These are phyloP conservation scores for Pseudogymnoascus sp. DNA, from an alignment of 2,329 filamentous ascomycete species.

Conservation along the genomic window DNA sequence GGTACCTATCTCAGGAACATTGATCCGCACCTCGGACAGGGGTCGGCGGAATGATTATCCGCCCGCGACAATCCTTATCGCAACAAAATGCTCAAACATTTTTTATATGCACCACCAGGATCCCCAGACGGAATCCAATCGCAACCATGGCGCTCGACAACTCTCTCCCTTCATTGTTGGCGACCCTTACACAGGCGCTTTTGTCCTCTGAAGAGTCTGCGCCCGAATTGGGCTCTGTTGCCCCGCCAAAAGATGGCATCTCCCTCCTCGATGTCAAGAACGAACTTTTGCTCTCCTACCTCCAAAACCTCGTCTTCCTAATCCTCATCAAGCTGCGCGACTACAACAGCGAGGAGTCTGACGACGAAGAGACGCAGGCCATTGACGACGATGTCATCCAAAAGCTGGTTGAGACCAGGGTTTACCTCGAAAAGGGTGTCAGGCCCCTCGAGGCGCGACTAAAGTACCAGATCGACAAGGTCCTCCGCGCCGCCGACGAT, in stretches of 20 bases:
- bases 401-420: conserved; percentile 83
- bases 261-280: conserved; percentile 94
- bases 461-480: conserved; percentile 94
- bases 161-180: conserved; percentile 43
- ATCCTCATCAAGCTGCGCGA: conserved; percentile 73
- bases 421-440: conserved; percentile 89
- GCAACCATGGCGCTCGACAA: conserved; percentile 40
- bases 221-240: conserved; percentile 52
- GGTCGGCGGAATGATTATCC: not conserved
- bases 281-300: conserved; percentile 90
- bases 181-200: conserved; percentile 44
- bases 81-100: conserved; percentile 11
- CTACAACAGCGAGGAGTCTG: conserved; percentile 26
- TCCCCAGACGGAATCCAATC: conserved; percentile 7
- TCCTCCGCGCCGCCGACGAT: conserved; percentile 78
- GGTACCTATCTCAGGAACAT: conserved; percentile 8
- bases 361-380: conserved; percentile 34
- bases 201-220: conserved; percentile 59
- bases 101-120: not conserved
- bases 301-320: conserved; percentile 87
- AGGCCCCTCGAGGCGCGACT: conserved; percentile 82
- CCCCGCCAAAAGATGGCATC: conserved; percentile 77
- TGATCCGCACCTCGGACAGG: not conserved
- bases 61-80: not conserved
- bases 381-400: conserved; percentile 64